phyloP scores from a whole-genome alignment of 257 asterid genomes.

The Avicennia marina region DNA sequence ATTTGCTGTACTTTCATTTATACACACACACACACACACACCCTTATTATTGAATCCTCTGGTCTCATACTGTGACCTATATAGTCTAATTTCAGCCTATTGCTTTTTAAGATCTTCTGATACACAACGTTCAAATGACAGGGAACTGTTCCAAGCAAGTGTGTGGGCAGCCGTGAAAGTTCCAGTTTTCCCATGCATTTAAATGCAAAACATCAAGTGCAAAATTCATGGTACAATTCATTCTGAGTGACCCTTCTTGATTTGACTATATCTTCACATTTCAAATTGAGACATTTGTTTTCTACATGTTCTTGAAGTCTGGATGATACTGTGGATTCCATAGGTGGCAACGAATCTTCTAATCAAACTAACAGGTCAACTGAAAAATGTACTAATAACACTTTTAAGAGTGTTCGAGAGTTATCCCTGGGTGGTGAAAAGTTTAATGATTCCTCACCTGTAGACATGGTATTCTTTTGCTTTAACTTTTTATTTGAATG shows the following conservation, averaged over 20 bases:
- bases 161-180: slow-evolving; percentile 23
- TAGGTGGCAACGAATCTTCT: slow-evolving; percentile 29
- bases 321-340: slow-evolving; percentile 34
- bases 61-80: not conserved
- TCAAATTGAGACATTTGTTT: slow-evolving; percentile 16
- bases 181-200: slow-evolving; percentile 29
- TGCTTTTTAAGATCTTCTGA: not conserved
- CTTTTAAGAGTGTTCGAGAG: slow-evolving; percentile 64
- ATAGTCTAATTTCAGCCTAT: not conserved
- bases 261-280: slow-evolving; percentile 1
- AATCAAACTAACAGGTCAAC: slow-evolving; percentile 28
- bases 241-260: slow-evolving; percentile 7
- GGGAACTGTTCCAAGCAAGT: slow-evolving; percentile 38
- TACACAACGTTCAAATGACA: slow-evolving; percentile 28
- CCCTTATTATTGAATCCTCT: not conserved
- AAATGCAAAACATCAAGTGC: slow-evolving; percentile 27
- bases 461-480: slow-evolving; percentile 66
- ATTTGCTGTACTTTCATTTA: slow-evolving; percentile 7
- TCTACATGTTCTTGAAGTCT: slow-evolving; percentile 32
- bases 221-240: slow-evolving; percentile 37
- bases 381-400: slow-evolving; percentile 32
- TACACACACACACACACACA: not conserved
- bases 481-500: slow-evolving; percentile 4
- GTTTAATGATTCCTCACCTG: slow-evolving; percentile 36
- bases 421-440: slow-evolving; percentile 52